Evolutionary conservation across 2,329 filamentous ascomycete species (phyloP).

Genomic region (Scedosporium boydii): DNA sequence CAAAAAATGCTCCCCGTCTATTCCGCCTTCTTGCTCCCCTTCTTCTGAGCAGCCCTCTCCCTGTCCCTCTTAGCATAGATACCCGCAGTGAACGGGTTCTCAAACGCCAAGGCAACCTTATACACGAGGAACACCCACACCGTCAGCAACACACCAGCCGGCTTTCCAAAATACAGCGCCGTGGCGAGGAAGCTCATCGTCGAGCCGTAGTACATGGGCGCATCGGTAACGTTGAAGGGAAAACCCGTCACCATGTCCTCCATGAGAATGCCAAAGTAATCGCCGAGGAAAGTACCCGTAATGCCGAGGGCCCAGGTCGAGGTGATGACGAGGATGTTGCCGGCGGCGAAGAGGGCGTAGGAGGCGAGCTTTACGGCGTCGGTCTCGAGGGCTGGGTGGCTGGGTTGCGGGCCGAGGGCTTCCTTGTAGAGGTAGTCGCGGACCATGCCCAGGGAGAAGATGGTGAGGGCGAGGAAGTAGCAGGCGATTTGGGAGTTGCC

Average conservation of each 20-base stretch:
- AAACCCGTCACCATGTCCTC: constrained; percentile 90
- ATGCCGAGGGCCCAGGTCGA: constrained; percentile 90
- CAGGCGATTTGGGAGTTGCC: constrained; percentile 72
- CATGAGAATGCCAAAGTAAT: constrained; percentile 99
- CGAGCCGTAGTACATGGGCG: constrained; percentile 95
- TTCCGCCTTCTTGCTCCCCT: constrained; percentile 18
- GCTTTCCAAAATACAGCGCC: constrained; percentile 76
- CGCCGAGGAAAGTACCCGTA: constrained; percentile 91
- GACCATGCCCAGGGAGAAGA: constrained; percentile 85
- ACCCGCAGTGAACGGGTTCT: constrained; percentile 87
- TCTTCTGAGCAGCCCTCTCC: constrained; percentile 42
- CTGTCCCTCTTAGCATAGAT: constrained; percentile 84
- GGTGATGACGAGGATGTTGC: constrained; percentile 77
- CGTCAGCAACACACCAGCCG: constrained; percentile 73
- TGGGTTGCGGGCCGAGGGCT: constrained; percentile 67
- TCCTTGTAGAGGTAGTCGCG: constrained; percentile 82
- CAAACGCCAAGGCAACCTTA: constrained; percentile 69
- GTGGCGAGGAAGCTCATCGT: constrained; percentile 88
- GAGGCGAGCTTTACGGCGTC: constrained; percentile 53
- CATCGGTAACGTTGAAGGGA: constrained; percentile 83
- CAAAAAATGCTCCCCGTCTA: not conserved
- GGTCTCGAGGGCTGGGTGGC: constrained; percentile 61
- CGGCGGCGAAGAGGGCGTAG: constrained; percentile 59
- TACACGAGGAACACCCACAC: constrained; percentile 69
- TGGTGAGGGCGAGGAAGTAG: constrained; percentile 79